Percentiles rank a stretch among this genome's conserved stretches.
Evolutionary conservation across 2,329 filamentous ascomycete genomes (phyloP).

Genomic region (Pseudodiploospora longispora): DNA sequence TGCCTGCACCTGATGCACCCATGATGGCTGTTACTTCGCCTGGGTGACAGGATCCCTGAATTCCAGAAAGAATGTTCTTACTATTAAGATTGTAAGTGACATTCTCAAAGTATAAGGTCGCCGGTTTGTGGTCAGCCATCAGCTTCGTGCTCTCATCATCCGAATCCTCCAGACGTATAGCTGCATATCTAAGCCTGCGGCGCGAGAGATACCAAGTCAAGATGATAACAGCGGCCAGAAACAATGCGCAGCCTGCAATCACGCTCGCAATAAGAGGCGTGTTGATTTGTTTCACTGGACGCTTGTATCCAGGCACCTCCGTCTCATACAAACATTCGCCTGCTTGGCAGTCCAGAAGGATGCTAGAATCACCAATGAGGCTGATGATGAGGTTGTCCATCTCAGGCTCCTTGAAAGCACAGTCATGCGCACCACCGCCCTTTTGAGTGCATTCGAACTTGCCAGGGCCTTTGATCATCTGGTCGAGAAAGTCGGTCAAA

Average conservation of each 20-base stretch:
- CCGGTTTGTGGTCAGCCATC: conserved; percentile 85
- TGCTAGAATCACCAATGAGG: conserved; percentile 88
- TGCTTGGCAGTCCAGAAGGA: conserved; percentile 70
- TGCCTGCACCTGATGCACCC: conserved; percentile 94
- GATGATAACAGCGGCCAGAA: conserved; percentile 80
- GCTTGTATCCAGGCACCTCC: conserved; percentile 82
- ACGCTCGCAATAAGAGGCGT: conserved; percentile 91
- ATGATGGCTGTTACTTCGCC: conserved; percentile 97
- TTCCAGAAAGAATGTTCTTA: conserved; percentile 71
- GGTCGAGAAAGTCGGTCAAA: conserved; percentile 76
- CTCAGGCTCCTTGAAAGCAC: conserved; percentile 80
- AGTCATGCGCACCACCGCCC: conserved; percentile 55
- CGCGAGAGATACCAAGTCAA: conserved; percentile 82
- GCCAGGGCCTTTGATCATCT: conserved; percentile 81
- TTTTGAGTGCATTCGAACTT: conserved; percentile 67
- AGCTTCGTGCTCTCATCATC: conserved; percentile 82
- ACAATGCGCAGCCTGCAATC: conserved; percentile 78
- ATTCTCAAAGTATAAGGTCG: conserved; percentile 79
- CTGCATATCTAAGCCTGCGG: conserved; percentile 59
- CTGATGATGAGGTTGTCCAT: conserved; percentile 86
- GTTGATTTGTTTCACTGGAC: conserved; percentile 90
- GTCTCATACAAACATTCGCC: conserved; percentile 93
- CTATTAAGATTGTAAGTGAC: conserved; percentile 82
- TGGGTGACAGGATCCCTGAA: conserved; percentile 81
- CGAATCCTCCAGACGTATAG: conserved; percentile 79